Conservation (phyloP, 495 filamentous ascomycete species). For the Arthonia radiata region DNA sequence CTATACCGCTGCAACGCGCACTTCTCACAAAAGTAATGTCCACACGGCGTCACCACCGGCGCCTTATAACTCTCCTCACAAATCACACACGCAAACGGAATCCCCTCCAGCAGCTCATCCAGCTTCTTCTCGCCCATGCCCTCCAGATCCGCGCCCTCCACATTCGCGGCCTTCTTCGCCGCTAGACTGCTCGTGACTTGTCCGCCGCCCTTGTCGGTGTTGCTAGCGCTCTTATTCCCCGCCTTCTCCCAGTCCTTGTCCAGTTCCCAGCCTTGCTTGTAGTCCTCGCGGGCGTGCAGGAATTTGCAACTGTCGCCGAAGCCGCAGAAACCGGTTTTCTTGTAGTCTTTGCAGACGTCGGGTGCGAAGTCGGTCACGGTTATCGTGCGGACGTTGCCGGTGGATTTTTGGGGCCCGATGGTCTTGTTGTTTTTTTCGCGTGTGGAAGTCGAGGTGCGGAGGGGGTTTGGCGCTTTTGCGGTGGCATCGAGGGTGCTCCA, state of each 20-base stretch:
- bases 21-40: slow-evolving; percentile 83
- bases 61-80: slow-evolving; percentile 59
- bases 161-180: slow-evolving; percentile 36
- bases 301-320: slow-evolving; percentile 75
- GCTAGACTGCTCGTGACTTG: no score
- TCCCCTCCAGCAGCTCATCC: slow-evolving; percentile 55
- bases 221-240: slow-evolving; percentile 44
- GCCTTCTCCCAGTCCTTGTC: slow-evolving; percentile 89
- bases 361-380: slow-evolving; percentile 81
- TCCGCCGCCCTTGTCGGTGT: no score
- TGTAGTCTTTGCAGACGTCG: slow-evolving; percentile 91
- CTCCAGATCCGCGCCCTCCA: slow-evolving; percentile 26
- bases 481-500: slow-evolving; percentile 33
- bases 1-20: slow-evolving; percentile 71
- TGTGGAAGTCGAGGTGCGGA: slow-evolving; percentile 39
- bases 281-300: slow-evolving; percentile 65
- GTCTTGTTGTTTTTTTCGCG: slow-evolving; percentile 44
- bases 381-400: slow-evolving; percentile 74
- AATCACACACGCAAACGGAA: slow-evolving; percentile 89
- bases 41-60: slow-evolving; percentile 72
- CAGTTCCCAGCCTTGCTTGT: slow-evolving; percentile 84
- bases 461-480: slow-evolving; percentile 8
- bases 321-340: slow-evolving; percentile 65
- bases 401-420: slow-evolving; percentile 71
- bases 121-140: slow-evolving; percentile 34